Base-by-base conservation (phyloP, 208 protist species). In the Wallacemonas sp. region DNA sequence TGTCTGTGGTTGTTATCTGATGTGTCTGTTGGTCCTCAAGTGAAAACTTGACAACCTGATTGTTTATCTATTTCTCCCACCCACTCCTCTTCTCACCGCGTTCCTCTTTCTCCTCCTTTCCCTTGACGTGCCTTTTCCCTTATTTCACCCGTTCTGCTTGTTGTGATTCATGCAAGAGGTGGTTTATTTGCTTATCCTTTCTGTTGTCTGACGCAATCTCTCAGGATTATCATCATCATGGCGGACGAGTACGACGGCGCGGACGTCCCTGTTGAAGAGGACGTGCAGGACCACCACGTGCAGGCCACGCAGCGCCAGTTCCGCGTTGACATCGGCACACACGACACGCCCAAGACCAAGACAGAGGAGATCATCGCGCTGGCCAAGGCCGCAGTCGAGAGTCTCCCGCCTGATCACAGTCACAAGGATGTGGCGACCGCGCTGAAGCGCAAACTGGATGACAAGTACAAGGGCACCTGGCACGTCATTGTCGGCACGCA, bases 401-500 rank as follows among this genome's bases (percentile, higher is more conserved):
- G 63, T 1, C 62, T 71, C 21, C 66, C 81, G 1, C 70, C 55
- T 16, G 78, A 78, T 9, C 56, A 80, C 63, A 73, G 56, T 26
- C 79, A 90, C 70, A 96, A 96, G 55, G 88, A 94, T 64, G 68
- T 93, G 4, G 83, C 91, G 0, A 64, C 65, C 1, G 61, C 61
- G 30, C 58, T 96, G 19, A 96, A 96, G 73, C 48, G 52, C 24
- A 81, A 87, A 24, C 70, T 94, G 30, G 91, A 96, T 54, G 71
- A 55, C 23, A 74, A 44, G 32, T 80, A 87, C 58, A 66, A 78
- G 12, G 83, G 84, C 4, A 93, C 86, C 8, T 96, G 91, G 91
- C 91, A 96, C 64, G 83, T 81, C 2, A 93, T 96, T 68, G 86
- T 87, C 0, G 91, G 91, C 26, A 79, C 76, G 27, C 76, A 93